Conservation (phyloP, 1,284 basidiomycete genomes). For the Hypsizygus ulmarius region DNA sequence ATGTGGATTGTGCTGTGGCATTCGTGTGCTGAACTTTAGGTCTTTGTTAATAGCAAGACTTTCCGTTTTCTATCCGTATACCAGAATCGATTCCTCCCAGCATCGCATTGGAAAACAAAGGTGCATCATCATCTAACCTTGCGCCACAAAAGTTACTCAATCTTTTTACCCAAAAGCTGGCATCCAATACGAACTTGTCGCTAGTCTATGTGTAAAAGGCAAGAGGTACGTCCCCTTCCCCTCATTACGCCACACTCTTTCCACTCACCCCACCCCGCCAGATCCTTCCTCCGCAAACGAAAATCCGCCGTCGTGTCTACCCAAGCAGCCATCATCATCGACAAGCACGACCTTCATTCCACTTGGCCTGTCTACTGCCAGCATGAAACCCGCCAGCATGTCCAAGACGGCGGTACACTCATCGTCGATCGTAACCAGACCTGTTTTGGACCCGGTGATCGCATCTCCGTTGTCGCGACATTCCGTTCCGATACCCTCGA, state of each 20-base stretch:
- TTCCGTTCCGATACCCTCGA: slow-evolving; percentile 67
- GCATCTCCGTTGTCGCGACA: slow-evolving; percentile 67
- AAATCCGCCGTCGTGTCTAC: slow-evolving; percentile 59
- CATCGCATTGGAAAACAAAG: slow-evolving; percentile 69
- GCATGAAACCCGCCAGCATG: slow-evolving; percentile 67
- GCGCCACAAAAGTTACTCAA: no score
- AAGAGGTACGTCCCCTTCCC: slow-evolving; percentile 56
- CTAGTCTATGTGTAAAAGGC: slow-evolving; percentile 77
- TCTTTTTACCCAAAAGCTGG: slow-evolving; percentile 46
- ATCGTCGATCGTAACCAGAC: slow-evolving; percentile 72
- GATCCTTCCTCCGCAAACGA: slow-evolving; percentile 73
- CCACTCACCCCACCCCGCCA: slow-evolving; percentile 24
- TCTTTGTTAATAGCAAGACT: slow-evolving; percentile 48
- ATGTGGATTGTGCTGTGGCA: background rate
- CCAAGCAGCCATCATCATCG: slow-evolving; percentile 69
- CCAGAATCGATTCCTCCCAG: slow-evolving; percentile 84
- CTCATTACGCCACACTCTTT: slow-evolving; percentile 4
- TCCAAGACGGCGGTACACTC: slow-evolving; percentile 67
- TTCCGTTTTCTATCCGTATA: slow-evolving; percentile 81
- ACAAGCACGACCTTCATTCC: slow-evolving; percentile 87
- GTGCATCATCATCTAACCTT: slow-evolving; percentile 32
- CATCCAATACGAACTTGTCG: slow-evolving; percentile 83
- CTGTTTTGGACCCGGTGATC: slow-evolving; percentile 82
- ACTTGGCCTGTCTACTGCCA: slow-evolving; percentile 87
- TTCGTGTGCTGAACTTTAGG: background rate